Base-by-base conservation (phyloP, 768 basidiomycete genomes). In the Baorangia bicolor region DNA sequence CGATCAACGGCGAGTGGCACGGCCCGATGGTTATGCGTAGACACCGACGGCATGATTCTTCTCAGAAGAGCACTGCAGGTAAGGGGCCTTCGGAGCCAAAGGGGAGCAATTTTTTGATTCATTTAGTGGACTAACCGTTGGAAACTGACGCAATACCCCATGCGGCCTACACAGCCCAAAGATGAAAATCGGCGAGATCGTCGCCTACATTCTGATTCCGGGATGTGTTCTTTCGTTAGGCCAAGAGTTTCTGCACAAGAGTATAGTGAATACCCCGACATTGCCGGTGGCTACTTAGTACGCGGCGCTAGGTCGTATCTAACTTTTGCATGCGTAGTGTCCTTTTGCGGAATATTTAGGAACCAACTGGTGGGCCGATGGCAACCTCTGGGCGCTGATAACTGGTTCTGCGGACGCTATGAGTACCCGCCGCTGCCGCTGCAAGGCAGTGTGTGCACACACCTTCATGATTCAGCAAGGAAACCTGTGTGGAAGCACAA, bases 351-450 rank as follows among this genome's bases (percentile, higher is more conserved):
- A n/a, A n/a, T n/a, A n/a, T n/a, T n/a, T n/a, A n/a, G n/a, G n/a
- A n/a, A n/a, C n/a, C n/a, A n/a, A n/a, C n/a, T n/a, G n/a, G n/a
- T n/a, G n/a, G n/a, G n/a, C n/a, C n/a, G n/a, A n/a, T n/a, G n/a
- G n/a, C n/a, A n/a, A n/a, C n/a, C n/a, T n/a, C n/a, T n/a, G n/a
- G n/a, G n/a, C n/a, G n/a, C n/a, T n/a, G n/a, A n/a, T n/a, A n/a
- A n/a, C n/a, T n/a, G n/a, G 38, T 40, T 56, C 45, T 43, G 62
- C 34, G 58, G 62, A 21, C 13, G 52, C 49, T 39, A 13, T 28
- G 51, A 51, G 46, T 41, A 45, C 31, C 31, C 37, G 13, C n/a
- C 21, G n/a, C 30, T 23, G 39, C 21, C 14, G 44, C 20, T 18
- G 16, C 18, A n/a, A 20, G 25, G 60, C 42, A 28, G 44, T 51